Evolutionary conservation across 331 rosid genomes (phyloP), one percentile per base, ranked within the genome.

Genomic region (Cydonia oblonga): DNA sequence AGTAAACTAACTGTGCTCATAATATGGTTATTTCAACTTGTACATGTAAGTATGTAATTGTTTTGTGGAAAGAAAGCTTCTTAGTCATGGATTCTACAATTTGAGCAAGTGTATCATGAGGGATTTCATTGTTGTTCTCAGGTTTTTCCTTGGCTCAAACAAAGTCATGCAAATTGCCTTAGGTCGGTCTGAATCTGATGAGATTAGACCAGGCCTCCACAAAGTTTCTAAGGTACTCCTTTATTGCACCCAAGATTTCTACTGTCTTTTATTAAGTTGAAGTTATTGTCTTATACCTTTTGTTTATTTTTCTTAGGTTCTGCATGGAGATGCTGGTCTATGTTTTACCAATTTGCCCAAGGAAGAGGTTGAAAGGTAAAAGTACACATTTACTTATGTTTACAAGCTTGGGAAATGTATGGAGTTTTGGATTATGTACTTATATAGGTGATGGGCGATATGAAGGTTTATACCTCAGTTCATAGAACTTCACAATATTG

Each of bases 121-220:
- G 61, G 6, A 52, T 71, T 56, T 62, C 4, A 11, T 64, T 64
- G 11, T 51, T 25, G 32, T 30, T 30, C 35, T 76, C 71, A 89
- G 95, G 33, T 91, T 95, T 84, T 95, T 95, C 78, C 84, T 95
- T 22, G 99, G 99, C 3, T 90, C 97, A 2, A 95, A 95, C 88
- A 95, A 91, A 80, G 99, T 95, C 23, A 91, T 95, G 97, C 99
- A 95, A 75, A 85, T 91, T 15, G 66, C 96, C 70, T 74, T 95
- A 0, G 99, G 99, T 46, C 90, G 97, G 23, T 77, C 93, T 76
- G 85, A 86, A 64, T 73, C 96, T 1, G 92, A 91, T 69, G 99
- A 95, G 77, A 79, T 95, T 30, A 78, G 76, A 79, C 81, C 83
- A 0, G 79, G 82, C 29, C 82, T 95, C 60, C 56, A 82, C 58